These are phyloP conservation scores for Umbelopsis ramanniana DNA, from an alignment of 192 early-diverging fungal species.

Conservation along the genomic window DNA sequence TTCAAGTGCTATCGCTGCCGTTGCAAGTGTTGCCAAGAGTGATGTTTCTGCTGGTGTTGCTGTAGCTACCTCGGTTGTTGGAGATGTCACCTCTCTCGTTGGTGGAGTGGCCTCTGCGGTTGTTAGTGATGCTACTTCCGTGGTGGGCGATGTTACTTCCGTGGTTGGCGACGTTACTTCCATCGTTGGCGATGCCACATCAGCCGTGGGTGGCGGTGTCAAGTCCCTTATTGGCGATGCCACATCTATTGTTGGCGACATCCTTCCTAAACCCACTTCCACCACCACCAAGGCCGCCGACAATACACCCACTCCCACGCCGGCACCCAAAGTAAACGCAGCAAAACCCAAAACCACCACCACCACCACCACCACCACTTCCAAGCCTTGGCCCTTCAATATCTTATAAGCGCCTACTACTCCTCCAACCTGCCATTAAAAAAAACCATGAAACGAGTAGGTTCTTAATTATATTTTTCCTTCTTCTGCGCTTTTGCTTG, in stretches of 20 bases:
- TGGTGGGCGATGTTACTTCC: background rate
- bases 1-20: background rate
- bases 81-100: slow-evolving; percentile 1
- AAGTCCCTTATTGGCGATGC: no score
- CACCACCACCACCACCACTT: background rate
- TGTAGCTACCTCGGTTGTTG: slow-evolving; percentile 6
- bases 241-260: no score
- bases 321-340: background rate
- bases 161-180: background rate
- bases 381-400: slow-evolving; percentile 4
- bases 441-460: slow-evolving; percentile 9
- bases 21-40: background rate
- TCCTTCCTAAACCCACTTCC: background rate
- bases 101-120: background rate
- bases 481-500: background rate
- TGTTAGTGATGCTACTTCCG: background rate
- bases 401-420: background rate
- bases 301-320: background rate
- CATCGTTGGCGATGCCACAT: no score
- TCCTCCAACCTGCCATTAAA: background rate
- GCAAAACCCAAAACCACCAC: background rate
- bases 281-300: background rate
- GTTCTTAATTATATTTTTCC: slow-evolving; percentile 5
- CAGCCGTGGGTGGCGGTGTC: no score
- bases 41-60: background rate